Evolutionary conservation across 1,139 yeast genomes (phyloP).

Genomic region (Kodamaea ohmeri): DNA sequence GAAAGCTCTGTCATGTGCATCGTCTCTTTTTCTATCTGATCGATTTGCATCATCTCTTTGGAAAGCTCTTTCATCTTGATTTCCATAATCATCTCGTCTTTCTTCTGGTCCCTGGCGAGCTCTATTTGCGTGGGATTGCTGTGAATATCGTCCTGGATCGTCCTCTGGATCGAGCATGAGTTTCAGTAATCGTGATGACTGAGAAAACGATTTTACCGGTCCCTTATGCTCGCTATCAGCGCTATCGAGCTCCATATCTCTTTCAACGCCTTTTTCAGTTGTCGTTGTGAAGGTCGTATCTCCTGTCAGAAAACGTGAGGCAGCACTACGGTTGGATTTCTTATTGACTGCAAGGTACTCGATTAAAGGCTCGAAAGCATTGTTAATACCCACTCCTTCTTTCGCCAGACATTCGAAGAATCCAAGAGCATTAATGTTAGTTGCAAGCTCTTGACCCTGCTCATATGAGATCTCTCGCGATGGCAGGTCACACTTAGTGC

Average conservation of each 20-base stretch:
- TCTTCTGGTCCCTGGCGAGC: no score
- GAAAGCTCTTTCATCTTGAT: no score
- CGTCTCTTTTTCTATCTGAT: no score
- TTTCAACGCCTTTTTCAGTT: neutral
- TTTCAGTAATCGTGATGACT: neutral
- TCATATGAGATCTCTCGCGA: constrained; percentile 27
- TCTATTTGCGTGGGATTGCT: no score
- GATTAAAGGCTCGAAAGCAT: constrained; percentile 30
- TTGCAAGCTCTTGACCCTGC: constrained; percentile 31
- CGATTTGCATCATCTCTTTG: no score
- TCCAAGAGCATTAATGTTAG: constrained; percentile 25
- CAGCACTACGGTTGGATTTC: constrained; percentile 9
- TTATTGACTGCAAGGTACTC: constrained; percentile 11
- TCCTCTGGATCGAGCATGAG: neutral
- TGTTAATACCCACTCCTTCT: constrained; percentile 22
- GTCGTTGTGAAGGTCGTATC: constrained; percentile 2
- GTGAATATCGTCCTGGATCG: no score
- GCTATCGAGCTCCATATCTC: neutral
- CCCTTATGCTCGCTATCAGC: neutral
- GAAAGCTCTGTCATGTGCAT: no score
- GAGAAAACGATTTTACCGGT: neutral
- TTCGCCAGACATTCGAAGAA: constrained; percentile 33
- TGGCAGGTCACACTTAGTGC: constrained; percentile 31
- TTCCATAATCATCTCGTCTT: no score
- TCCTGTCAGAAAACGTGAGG: constrained; percentile 4